phyloP scores from a whole-genome alignment of 1,284 basidiomycete genomes.

The Microbotryomycetes sp. region DNA sequence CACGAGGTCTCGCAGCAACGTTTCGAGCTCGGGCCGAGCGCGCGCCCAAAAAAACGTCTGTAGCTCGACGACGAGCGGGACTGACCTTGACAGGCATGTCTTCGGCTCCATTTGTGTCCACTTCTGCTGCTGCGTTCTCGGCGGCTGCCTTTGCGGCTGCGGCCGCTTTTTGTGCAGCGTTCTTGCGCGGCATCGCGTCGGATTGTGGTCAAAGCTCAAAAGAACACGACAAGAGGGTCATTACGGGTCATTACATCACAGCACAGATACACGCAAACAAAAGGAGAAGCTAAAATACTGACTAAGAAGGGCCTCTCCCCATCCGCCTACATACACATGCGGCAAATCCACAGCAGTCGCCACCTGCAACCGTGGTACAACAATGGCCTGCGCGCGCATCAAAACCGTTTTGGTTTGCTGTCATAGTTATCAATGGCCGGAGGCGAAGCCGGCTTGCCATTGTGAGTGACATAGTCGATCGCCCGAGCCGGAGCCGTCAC shows the following conservation, averaged over 20 bases:
- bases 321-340: neutral
- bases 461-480: constrained; percentile 5
- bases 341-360: neutral
- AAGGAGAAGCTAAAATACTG: neutral
- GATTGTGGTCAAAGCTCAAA: neutral
- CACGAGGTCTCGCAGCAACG: no score
- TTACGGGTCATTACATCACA: neutral
- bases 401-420: no score
- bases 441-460: neutral
- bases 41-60: neutral
- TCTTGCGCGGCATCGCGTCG: constrained; percentile 28
- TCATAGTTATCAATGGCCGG: no score
- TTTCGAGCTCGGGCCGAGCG: no score
- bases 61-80: neutral
- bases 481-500: constrained; percentile 10
- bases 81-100: constrained; percentile 9
- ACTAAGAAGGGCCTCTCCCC: neutral
- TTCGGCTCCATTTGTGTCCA: constrained; percentile 3
- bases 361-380: neutral
- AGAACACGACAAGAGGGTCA: neutral
- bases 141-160: constrained; percentile 17
- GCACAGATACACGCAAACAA: neutral
- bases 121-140: neutral
- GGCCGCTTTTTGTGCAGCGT: constrained; percentile 24
- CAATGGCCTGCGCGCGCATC: no score